phyloP scores from a whole-genome alignment of 2,329 filamentous ascomycete genomes.

The Erysiphe neolycopersici region DNA sequence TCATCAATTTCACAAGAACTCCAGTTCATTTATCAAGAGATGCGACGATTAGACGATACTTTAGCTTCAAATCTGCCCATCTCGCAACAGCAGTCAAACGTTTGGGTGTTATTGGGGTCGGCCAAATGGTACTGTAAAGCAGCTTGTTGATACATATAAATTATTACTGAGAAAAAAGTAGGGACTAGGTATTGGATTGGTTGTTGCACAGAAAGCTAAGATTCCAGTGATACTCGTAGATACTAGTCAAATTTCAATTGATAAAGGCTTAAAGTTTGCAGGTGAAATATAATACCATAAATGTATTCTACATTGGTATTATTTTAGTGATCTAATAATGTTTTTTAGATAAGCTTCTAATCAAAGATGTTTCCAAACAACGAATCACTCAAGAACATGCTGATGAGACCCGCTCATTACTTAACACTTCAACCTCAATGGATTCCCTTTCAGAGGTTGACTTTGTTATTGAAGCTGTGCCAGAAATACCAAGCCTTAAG shows the following conservation, averaged over 20 bases:
- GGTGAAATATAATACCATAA: constrained; percentile 20
- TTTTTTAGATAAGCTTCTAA: constrained; percentile 58
- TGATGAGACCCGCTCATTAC: constrained; percentile 38
- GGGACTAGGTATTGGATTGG: constrained; percentile 87
- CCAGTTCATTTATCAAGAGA: background rate
- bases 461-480: constrained; percentile 94
- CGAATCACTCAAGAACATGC: constrained; percentile 63
- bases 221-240: constrained; percentile 75
- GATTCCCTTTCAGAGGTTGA: constrained; percentile 61
- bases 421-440: constrained; percentile 45
- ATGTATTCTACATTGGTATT: background rate
- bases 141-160: background rate
- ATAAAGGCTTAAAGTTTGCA: constrained; percentile 76
- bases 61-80: constrained; percentile 39
- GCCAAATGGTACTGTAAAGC: constrained; percentile 51
- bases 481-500: constrained; percentile 74
- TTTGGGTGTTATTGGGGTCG: constrained; percentile 76
- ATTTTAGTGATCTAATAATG: background rate
- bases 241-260: constrained; percentile 54
- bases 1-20: background rate
- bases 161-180: constrained; percentile 15
- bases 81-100: constrained; percentile 51
- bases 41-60: constrained; percentile 16
- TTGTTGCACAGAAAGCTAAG: constrained; percentile 61
- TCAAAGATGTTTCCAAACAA: constrained; percentile 76